A percentile compares a stretch with the other conserved stretches of the same genome.
These are phyloP conservation scores for Camellia sinensis DNA, from an alignment of 148 eudicot species.

Conservation along the genomic window DNA sequence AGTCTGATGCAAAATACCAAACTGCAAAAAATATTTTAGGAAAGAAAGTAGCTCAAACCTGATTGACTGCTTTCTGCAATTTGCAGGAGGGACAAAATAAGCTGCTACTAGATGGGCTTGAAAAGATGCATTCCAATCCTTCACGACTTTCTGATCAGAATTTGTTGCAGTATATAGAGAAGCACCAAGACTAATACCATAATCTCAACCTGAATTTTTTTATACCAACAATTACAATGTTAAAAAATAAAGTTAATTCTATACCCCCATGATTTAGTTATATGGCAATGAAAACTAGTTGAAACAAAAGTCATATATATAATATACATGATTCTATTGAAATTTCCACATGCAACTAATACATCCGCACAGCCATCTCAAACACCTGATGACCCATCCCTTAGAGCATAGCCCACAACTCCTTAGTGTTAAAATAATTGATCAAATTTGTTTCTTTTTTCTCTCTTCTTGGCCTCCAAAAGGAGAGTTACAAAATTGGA, in stretches of 20 bases:
- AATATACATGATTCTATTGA: background rate
- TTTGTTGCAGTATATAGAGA: background rate
- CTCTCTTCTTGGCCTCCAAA: background rate
- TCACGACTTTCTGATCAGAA: background rate
- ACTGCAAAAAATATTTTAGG: background rate
- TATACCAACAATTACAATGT: background rate
- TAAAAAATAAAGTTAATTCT: background rate
- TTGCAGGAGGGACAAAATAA: background rate
- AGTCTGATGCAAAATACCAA: background rate
- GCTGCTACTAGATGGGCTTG: background rate
- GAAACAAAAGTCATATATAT: background rate
- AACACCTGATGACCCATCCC: background rate
- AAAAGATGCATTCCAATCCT: background rate
- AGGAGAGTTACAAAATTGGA: too few species aligned
- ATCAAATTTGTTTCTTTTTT: background rate
- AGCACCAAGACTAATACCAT: background rate
- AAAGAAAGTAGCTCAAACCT: slow-evolving; percentile 8
- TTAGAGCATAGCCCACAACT: background rate
- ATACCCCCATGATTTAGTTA: background rate
- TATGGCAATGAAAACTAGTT: background rate
- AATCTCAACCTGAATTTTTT: slow-evolving; percentile 3
- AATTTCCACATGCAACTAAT: background rate
- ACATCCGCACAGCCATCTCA: background rate
- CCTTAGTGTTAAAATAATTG: background rate
- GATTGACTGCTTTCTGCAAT: slow-evolving; percentile 1